Conservation (phyloP, 345 rosid genomes). For the Microcos paniculata region DNA sequence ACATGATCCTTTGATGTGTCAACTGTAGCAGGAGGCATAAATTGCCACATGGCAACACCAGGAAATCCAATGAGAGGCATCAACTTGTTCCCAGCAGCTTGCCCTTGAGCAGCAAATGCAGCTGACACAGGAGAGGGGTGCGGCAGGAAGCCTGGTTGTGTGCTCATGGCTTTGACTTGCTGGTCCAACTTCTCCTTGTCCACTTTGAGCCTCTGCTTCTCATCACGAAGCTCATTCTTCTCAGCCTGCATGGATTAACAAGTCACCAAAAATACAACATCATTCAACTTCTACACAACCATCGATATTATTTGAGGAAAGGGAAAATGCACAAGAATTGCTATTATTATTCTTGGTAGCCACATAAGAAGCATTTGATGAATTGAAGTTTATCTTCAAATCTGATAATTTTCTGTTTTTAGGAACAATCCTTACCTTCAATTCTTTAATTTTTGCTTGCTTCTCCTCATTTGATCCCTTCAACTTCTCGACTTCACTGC, state of each 20-base stretch:
- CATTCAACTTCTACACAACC: not conserved
- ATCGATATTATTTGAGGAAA: not conserved
- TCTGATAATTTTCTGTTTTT: not conserved
- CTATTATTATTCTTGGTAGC: not conserved
- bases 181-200: slow-evolving; percentile 72
- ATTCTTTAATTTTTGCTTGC: slow-evolving; percentile 71
- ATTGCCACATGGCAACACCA: slow-evolving; percentile 97
- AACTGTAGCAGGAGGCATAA: slow-evolving; percentile 91
- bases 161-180: slow-evolving; percentile 54
- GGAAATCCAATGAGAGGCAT: slow-evolving; percentile 86
- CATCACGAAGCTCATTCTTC: slow-evolving; percentile 82
- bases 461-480: slow-evolving; percentile 74
- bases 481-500: slow-evolving; percentile 70
- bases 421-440: slow-evolving; percentile 44
- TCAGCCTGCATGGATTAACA: slow-evolving; percentile 48
- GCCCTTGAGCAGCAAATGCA: slow-evolving; percentile 76
- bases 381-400: not conserved
- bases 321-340: not conserved
- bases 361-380: not conserved
- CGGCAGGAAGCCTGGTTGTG: slow-evolving; percentile 65
- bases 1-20: slow-evolving; percentile 97
- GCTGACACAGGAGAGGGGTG: slow-evolving; percentile 54
- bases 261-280: not conserved
- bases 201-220: slow-evolving; percentile 58
- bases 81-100: slow-evolving; percentile 85